Conservation (phyloP, 257 asterid genomes). For the Nicotiana paniculata region DNA sequence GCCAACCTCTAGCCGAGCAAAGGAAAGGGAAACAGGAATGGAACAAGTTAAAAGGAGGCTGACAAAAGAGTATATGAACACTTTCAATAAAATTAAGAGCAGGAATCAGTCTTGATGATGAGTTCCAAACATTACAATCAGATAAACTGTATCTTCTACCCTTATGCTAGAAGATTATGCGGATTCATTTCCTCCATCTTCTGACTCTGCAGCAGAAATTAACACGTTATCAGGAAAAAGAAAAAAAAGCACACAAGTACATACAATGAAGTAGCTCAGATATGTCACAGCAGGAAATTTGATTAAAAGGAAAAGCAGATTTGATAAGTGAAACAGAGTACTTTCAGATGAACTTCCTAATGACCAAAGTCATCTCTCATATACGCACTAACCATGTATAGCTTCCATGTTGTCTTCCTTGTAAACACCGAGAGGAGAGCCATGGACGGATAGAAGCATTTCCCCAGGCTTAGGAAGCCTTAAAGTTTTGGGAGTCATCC, state of each 20-base stretch:
- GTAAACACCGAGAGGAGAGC: constrained; percentile 89
- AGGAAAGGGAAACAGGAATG: neutral
- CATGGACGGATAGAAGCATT: constrained; percentile 82
- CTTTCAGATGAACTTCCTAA: neutral
- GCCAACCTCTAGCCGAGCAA: neutral
- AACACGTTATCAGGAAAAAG: neutral
- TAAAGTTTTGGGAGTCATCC: constrained; percentile 68
- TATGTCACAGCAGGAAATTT: neutral
- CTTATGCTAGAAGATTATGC: neutral
- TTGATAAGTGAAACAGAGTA: neutral
- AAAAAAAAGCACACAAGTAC: neutral
- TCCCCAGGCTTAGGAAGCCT: constrained; percentile 84
- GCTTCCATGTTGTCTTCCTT: constrained; percentile 95
- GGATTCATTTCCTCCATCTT: neutral
- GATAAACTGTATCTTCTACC: neutral
- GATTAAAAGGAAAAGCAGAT: neutral
- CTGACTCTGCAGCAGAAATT: constrained; percentile 17
- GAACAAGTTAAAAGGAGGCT: neutral
- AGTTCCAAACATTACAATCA: neutral
- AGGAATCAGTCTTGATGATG: neutral
- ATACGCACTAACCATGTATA: constrained; percentile 46
- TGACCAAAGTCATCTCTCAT: neutral
- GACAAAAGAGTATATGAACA: neutral
- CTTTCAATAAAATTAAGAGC: neutral
- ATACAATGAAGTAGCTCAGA: neutral